phyloP scores from a whole-genome alignment of 805 yeast genomes.

The Kazachstania africana region DNA sequence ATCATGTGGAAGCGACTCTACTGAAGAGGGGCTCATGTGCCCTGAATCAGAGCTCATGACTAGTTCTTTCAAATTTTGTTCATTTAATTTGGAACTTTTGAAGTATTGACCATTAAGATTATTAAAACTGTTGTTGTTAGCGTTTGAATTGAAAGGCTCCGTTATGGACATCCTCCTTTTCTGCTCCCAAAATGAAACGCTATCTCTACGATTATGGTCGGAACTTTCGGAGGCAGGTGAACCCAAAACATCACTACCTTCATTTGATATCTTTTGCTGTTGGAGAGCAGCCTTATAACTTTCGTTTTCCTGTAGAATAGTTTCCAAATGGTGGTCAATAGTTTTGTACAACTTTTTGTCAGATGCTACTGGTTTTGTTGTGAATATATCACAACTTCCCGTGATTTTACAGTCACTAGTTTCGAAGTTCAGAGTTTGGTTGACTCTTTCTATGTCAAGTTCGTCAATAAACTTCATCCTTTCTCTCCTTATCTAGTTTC shows the following conservation, averaged over 20 bases:
- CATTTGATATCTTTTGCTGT: too few relatives aligned
- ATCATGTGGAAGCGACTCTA: conserved; percentile 13
- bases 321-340: conserved; percentile 68
- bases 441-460: conserved; percentile 82
- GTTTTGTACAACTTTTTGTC: conserved; percentile 84
- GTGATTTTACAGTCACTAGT: conserved; percentile 63
- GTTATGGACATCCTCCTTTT: conserved; percentile 31
- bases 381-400: conserved; percentile 88
- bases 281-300: conserved; percentile 24
- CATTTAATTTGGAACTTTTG: conserved; percentile 23
- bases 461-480: conserved; percentile 80
- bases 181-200: conserved; percentile 29
- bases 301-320: conserved; percentile 30
- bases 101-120: conserved; percentile 2
- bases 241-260: conserved; percentile 5
- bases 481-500: too few relatives aligned
- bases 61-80: conserved; percentile 25
- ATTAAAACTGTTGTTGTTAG: conserved; percentile 1
- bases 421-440: conserved; percentile 72
- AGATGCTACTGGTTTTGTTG: conserved; percentile 86
- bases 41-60: conserved; percentile 19
- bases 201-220: conserved; percentile 6
- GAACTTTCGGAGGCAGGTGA: conserved; percentile 6
- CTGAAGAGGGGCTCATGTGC: conserved; percentile 21
- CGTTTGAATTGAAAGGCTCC: conserved; percentile 9